phyloP scores from a whole-genome alignment of 495 filamentous ascomycete genomes.

The Talaromyces liani region DNA sequence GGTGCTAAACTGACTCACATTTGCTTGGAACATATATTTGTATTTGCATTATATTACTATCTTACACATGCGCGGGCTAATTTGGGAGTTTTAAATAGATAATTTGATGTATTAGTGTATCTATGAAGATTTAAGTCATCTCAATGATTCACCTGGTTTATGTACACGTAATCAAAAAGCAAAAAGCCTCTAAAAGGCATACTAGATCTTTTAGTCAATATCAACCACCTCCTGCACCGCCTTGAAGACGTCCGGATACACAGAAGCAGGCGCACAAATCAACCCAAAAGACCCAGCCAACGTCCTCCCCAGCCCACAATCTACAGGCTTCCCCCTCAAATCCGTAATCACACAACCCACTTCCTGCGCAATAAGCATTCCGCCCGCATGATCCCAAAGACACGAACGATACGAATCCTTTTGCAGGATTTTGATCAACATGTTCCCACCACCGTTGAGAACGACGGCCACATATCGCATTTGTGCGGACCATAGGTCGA shows the following conservation, averaged over 20 bases:
- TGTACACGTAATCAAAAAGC: neutral
- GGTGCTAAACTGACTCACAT: too few relatives aligned
- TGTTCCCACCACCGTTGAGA: slow-evolving; percentile 46
- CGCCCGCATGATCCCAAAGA: slow-evolving; percentile 67
- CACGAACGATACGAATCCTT: slow-evolving; percentile 45
- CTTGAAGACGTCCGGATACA: slow-evolving; percentile 30
- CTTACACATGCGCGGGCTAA: too few relatives aligned
- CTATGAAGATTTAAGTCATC: too few relatives aligned
- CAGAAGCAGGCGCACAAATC: slow-evolving; percentile 34
- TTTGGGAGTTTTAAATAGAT: too few relatives aligned
- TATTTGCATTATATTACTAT: too few relatives aligned
- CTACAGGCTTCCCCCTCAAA: slow-evolving; percentile 39
- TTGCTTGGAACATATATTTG: too few relatives aligned
- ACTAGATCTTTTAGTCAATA: neutral
- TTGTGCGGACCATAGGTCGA: slow-evolving; percentile 56
- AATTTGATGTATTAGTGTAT: too few relatives aligned
- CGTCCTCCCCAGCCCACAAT: slow-evolving; percentile 33
- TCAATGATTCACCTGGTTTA: neutral
- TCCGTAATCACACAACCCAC: slow-evolving; percentile 58
- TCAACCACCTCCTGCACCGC: slow-evolving; percentile 21
- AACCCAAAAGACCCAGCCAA: slow-evolving; percentile 34
- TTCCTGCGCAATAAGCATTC: slow-evolving; percentile 60
- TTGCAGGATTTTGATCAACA: slow-evolving; percentile 55
- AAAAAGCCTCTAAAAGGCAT: neutral
- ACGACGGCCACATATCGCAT: slow-evolving; percentile 57